Percentiles rank a stretch among this genome's conserved stretches.
phyloP scores from a whole-genome alignment of 2,329 filamentous ascomycete genomes.

The Fusarium sublunatum region DNA sequence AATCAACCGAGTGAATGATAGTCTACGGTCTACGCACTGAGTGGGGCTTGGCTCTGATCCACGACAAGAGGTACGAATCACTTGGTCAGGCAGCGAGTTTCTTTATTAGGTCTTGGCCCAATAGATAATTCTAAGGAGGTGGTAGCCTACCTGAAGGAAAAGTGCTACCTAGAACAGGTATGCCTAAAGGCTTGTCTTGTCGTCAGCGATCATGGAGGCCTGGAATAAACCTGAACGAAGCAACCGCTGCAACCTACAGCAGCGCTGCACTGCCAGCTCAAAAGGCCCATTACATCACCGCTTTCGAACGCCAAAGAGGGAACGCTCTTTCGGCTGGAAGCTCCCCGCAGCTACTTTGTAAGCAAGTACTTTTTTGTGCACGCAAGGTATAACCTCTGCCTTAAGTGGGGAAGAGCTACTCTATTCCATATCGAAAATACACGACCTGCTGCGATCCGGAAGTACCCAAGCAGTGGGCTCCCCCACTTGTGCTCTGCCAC shows the following conservation, averaged over 20 bases:
- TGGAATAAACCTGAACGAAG: constrained; percentile 1
- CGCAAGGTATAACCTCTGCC: background rate
- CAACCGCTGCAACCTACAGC: background rate
- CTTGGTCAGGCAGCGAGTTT: constrained; percentile 10
- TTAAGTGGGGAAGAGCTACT: background rate
- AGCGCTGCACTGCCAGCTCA: constrained; percentile 34
- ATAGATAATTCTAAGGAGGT: too few relatives aligned
- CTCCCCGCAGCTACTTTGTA: constrained; percentile 36
- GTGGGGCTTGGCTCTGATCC: constrained; percentile 36
- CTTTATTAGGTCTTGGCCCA: background rate
- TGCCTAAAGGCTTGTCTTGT: constrained; percentile 20
- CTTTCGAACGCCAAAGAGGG: constrained; percentile 1
- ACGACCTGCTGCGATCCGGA: constrained; percentile 15
- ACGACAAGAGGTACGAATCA: constrained; percentile 10
- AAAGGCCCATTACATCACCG: constrained; percentile 38
- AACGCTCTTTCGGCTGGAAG: constrained; percentile 16
- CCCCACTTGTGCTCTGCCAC: constrained; percentile 29
- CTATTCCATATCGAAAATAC: constrained; percentile 3
- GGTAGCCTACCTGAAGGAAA: background rate
- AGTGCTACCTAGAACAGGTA: background rate
- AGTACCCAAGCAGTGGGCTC: constrained; percentile 21
- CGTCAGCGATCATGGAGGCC: constrained; percentile 16
- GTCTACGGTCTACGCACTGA: constrained; percentile 36
- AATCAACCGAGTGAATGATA: background rate
- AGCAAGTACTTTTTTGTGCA: constrained; percentile 2